phyloP scores from a whole-genome alignment of 345 rosid species.

The Eucalyptus erythrocorys region DNA sequence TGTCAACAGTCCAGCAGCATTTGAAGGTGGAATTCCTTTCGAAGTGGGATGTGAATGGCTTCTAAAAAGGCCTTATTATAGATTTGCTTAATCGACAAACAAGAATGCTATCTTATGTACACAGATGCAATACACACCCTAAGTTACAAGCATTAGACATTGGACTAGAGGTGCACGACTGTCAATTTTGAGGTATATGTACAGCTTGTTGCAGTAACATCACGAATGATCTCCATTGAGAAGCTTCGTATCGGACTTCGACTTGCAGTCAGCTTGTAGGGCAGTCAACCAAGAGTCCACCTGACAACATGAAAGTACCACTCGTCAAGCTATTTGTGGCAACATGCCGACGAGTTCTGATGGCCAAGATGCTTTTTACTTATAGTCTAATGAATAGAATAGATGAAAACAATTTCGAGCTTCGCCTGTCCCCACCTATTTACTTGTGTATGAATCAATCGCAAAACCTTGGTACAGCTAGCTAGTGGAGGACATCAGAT shows the following conservation, averaged over 20 bases:
- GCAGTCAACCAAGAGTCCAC: conserved; percentile 66
- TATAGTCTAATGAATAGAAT: not conserved
- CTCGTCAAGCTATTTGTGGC: not conserved
- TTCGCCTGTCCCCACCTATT: not conserved
- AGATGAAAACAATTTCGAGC: not conserved
- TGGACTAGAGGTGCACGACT: not conserved
- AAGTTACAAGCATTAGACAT: not conserved
- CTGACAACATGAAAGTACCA: conserved; percentile 12
- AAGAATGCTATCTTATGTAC: conserved; percentile 11
- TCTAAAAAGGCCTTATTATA: not conserved
- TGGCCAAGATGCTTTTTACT: not conserved
- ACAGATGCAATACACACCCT: conserved; percentile 16
- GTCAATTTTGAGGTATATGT: not conserved
- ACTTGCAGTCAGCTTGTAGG: conserved; percentile 36
- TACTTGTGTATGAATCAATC: not conserved
- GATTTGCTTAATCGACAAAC: not conserved
- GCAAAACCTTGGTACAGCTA: not conserved
- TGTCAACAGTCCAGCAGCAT: not conserved
- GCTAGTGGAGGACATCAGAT: not conserved
- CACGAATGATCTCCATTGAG: conserved; percentile 13
- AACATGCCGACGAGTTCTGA: not conserved
- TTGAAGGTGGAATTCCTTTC: not conserved
- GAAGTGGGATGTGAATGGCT: not conserved
- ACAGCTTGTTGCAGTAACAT: conserved; percentile 5
- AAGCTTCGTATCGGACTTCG: conserved; percentile 14